Conservation (phyloP, 1,284 basidiomycete genomes). For the Golubevia sp. region DNA sequence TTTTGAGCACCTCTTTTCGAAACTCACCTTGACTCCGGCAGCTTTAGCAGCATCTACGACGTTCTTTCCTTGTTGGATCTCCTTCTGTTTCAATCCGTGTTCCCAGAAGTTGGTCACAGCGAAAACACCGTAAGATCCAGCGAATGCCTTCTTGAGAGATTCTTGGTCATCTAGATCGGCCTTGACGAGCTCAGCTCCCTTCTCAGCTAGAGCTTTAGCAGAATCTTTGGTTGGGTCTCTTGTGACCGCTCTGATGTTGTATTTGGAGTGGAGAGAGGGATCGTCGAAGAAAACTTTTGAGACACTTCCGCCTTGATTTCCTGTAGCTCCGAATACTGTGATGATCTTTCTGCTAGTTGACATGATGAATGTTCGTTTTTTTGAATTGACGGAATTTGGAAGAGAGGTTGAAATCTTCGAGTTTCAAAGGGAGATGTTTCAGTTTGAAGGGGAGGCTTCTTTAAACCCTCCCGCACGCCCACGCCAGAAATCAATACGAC, state of each 20-base stretch:
- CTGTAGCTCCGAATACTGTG: slow-evolving; percentile 30
- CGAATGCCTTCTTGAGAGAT: slow-evolving; percentile 14
- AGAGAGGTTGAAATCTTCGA: too few species aligned
- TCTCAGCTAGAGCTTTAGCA: slow-evolving; percentile 13
- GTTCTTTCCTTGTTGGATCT: slow-evolving; percentile 23
- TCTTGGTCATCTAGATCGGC: slow-evolving; percentile 17
- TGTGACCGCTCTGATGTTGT: slow-evolving; percentile 22
- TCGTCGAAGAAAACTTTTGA: slow-evolving; percentile 16
- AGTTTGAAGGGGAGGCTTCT: too few species aligned
- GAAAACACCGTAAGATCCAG: slow-evolving; percentile 24
- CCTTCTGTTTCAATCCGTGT: slow-evolving; percentile 14
- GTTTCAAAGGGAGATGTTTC: too few species aligned
- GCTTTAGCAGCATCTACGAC: slow-evolving; percentile 21
- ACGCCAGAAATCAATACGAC: too few species aligned
- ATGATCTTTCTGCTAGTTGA: slow-evolving; percentile 8
- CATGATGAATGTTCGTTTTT: not conserved
- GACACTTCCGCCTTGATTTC: slow-evolving; percentile 24
- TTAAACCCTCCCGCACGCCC: too few species aligned
- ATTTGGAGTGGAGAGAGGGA: slow-evolving; percentile 14
- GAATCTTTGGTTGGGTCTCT: slow-evolving; percentile 21
- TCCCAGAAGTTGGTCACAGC: slow-evolving; percentile 32
- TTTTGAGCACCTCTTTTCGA: too few species aligned
- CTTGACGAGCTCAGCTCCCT: slow-evolving; percentile 19
- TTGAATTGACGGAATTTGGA: too few species aligned
- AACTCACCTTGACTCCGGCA: slow-evolving; percentile 18